phyloP scores from a whole-genome alignment of 768 basidiomycete genomes.

The Suillus variegatus region DNA sequence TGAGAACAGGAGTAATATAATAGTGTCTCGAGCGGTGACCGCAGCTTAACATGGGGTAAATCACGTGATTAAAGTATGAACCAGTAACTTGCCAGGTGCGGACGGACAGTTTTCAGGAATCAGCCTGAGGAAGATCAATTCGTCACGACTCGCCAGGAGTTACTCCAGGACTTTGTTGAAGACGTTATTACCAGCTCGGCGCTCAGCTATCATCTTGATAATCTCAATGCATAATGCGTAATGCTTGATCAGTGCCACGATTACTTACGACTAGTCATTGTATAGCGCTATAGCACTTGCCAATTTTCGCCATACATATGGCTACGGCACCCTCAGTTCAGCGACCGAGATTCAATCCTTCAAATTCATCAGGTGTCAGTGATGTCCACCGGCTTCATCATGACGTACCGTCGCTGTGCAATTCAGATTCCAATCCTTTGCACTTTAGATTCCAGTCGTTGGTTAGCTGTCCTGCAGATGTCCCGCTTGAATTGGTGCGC shows the following conservation, averaged over 20 bases:
- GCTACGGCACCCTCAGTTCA: constrained; percentile 3
- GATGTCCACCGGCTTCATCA: constrained; percentile 1
- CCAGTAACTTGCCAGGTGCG: too few species aligned
- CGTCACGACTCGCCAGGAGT: not conserved
- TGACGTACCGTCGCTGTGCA: not conserved
- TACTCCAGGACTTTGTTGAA: not conserved
- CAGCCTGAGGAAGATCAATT: not conserved
- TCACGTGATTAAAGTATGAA: too few species aligned
- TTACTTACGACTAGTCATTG: not conserved
- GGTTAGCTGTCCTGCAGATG: constrained; percentile 42
- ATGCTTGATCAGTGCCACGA: not conserved
- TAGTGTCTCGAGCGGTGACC: too few species aligned
- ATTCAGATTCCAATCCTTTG: not conserved
- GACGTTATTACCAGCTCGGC: not conserved
- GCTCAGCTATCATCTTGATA: not conserved
- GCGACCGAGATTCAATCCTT: constrained; percentile 29
- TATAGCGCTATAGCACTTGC: not conserved
- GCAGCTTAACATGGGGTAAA: too few species aligned
- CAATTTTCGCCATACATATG: constrained; percentile 28
- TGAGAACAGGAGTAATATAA: too few species aligned
- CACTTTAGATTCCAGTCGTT: constrained; percentile 27
- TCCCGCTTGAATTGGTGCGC: constrained; percentile 42
- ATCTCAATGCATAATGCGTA: not conserved
- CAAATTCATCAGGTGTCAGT: not conserved
- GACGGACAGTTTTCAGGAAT: not conserved